Evolutionary conservation across 2,329 filamentous ascomycete species (phyloP).

Genomic region (Pseudogymnoascus sp.): DNA sequence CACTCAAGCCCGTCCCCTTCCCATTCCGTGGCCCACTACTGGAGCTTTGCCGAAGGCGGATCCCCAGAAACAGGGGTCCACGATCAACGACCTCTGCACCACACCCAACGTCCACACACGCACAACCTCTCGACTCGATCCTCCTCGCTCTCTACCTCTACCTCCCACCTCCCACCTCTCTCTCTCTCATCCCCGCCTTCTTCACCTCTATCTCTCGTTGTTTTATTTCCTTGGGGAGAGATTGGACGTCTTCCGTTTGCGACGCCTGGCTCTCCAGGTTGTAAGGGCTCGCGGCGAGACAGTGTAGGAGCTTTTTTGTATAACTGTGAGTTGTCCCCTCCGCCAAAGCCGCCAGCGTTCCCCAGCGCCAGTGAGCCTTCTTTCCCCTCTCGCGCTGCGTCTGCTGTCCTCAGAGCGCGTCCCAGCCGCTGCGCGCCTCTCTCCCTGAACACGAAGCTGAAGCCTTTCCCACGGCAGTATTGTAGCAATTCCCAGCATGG

Average conservation of each 20-base stretch:
- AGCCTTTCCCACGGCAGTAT: constrained; percentile 15
- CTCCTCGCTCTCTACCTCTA: not conserved
- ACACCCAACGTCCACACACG: constrained; percentile 5
- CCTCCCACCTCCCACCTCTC: not conserved
- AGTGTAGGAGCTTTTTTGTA: constrained; percentile 5
- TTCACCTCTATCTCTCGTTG: not conserved
- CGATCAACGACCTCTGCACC: constrained; percentile 5
- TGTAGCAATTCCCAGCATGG: constrained; percentile 42
- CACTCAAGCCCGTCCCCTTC: not conserved
- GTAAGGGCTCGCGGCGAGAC: constrained; percentile 4
- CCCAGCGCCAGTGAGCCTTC: not conserved
- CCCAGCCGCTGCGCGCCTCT: constrained; percentile 15
- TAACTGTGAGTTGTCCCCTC: constrained; percentile 6
- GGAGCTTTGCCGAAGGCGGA: constrained; percentile 6
- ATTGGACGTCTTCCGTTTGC: constrained; percentile 6
- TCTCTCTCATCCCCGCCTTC: not conserved
- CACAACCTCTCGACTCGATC: constrained; percentile 1
- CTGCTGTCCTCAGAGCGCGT: constrained; percentile 9
- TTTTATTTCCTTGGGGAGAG: not conserved
- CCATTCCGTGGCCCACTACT: not conserved
- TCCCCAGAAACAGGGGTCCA: constrained; percentile 6
- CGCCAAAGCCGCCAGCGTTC: not conserved
- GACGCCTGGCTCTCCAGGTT: constrained; percentile 6
- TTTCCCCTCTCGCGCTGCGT: not conserved
- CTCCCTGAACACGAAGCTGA: constrained; percentile 15